A percentile compares a stretch with the other conserved stretches of the same genome.
Conservation (phyloP, 805 yeast genomes). For the Sugiyamaella qingdaonensis region DNA sequence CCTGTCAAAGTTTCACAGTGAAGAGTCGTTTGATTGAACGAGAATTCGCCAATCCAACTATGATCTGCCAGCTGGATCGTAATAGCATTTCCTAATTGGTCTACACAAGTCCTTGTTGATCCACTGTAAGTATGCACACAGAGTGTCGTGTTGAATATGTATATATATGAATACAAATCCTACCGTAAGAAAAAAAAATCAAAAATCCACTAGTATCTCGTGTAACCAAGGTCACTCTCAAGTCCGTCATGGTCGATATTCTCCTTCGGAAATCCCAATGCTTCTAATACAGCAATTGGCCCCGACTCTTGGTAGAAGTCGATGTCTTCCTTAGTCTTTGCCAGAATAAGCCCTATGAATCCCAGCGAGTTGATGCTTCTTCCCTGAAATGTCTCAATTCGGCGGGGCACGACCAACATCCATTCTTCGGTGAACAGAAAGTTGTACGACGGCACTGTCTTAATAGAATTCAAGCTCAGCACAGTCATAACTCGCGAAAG, state of each 20-base stretch:
- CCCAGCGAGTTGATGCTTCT: slow-evolving; percentile 80
- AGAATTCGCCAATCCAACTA: too few species aligned
- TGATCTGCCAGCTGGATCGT: too few species aligned
- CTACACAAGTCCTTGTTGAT: not conserved
- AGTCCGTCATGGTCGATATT: slow-evolving; percentile 24
- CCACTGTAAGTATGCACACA: not conserved
- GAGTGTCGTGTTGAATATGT: too few species aligned
- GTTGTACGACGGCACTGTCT: slow-evolving; percentile 59
- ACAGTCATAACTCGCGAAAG: slow-evolving; percentile 68
- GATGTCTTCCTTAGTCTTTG: slow-evolving; percentile 55
- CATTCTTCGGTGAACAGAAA: slow-evolving; percentile 76
- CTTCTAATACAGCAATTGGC: slow-evolving; percentile 47
- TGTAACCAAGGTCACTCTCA: slow-evolving; percentile 16
- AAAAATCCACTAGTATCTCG: slow-evolving; percentile 9
- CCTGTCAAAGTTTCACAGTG: slow-evolving; percentile 31
- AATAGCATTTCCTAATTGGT: not conserved
- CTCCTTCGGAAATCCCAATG: slow-evolving; percentile 54
- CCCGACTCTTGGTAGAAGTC: slow-evolving; percentile 44
- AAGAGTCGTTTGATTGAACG: slow-evolving; percentile 16
- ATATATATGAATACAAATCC: not conserved
- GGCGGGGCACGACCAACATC: slow-evolving; percentile 80
- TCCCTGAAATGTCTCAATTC: slow-evolving; percentile 43
- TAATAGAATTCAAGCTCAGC: slow-evolving; percentile 39
- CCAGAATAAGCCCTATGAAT: slow-evolving; percentile 69
- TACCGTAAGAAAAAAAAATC: not conserved